A percentile compares a stretch with the other conserved stretches of the same genome.
phyloP scores from a whole-genome alignment of 495 filamentous ascomycete genomes.

The Symbiotaphrina buchneri region DNA sequence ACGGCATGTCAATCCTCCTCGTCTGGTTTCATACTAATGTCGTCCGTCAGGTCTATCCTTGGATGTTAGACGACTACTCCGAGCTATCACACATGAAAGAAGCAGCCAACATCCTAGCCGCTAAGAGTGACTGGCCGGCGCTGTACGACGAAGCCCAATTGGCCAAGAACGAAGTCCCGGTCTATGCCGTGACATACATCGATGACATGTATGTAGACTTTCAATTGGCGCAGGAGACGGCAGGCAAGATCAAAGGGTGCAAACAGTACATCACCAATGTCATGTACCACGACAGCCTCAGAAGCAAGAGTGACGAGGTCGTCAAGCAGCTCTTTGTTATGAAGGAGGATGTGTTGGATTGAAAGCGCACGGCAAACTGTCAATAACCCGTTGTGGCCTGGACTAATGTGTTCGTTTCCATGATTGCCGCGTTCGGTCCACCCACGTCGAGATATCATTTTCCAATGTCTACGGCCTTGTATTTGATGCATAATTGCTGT shows the following conservation, averaged over 20 bases:
- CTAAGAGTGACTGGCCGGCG: slow-evolving; percentile 39
- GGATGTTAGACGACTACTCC: slow-evolving; percentile 54
- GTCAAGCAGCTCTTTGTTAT: slow-evolving; percentile 46
- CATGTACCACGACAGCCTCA: slow-evolving; percentile 68
- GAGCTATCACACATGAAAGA: slow-evolving; percentile 41
- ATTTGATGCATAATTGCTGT: too few relatives aligned
- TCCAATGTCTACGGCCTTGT: too few relatives aligned
- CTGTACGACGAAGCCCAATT: slow-evolving; percentile 60
- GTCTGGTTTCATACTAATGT: background rate
- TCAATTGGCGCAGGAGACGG: slow-evolving; percentile 48
- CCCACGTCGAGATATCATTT: too few relatives aligned
- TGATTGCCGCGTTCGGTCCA: too few relatives aligned
- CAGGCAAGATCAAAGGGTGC: slow-evolving; percentile 46
- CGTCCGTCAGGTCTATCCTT: slow-evolving; percentile 49
- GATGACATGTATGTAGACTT: slow-evolving; percentile 94
- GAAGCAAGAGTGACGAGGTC: slow-evolving; percentile 49
- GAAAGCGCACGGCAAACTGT: too few relatives aligned
- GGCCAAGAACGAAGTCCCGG: slow-evolving; percentile 58
- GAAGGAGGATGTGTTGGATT: slow-evolving; percentile 53
- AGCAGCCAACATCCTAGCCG: slow-evolving; percentile 48
- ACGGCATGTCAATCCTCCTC: too few relatives aligned
- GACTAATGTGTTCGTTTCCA: too few relatives aligned
- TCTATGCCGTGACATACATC: slow-evolving; percentile 66
- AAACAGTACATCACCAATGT: slow-evolving; percentile 70
- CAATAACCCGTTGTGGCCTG: too few relatives aligned